A percentile compares a stretch with the other conserved stretches of the same genome.
Evolutionary conservation across 2,329 filamentous ascomycete species (phyloP).

Genomic region (Ophiobolus disseminans): DNA sequence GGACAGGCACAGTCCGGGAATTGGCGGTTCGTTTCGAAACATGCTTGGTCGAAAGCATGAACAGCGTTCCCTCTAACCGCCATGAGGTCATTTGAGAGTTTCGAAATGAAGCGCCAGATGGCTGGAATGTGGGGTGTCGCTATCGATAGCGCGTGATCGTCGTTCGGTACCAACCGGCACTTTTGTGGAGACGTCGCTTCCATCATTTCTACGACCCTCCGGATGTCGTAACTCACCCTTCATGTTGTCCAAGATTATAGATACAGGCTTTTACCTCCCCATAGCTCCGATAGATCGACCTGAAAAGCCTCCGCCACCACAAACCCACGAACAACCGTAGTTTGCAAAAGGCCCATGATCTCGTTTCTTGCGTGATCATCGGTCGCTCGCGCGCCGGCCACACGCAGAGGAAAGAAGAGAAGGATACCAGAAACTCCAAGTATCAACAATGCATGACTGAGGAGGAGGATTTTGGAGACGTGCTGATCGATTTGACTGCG

Average conservation of each 20-base stretch:
- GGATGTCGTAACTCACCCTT: background rate
- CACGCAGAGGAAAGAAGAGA: constrained; percentile 36
- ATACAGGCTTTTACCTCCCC: constrained; percentile 3
- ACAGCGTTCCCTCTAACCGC: background rate
- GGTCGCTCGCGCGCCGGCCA: constrained; percentile 31
- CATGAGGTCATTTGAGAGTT: constrained; percentile 5
- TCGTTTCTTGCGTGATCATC: constrained; percentile 9
- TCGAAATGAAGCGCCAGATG: constrained; percentile 11
- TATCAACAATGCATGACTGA: constrained; percentile 22
- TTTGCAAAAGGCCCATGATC: constrained; percentile 19
- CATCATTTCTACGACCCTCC: background rate
- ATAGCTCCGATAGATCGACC: constrained; percentile 20
- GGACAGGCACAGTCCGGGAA: background rate
- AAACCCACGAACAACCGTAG: constrained; percentile 22
- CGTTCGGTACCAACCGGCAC: too few species aligned
- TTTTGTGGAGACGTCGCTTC: too few species aligned
- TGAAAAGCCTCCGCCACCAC: constrained; percentile 25
- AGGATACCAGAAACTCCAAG: constrained; percentile 28
- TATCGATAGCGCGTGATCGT: too few species aligned
- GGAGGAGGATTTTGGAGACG: constrained; percentile 25
- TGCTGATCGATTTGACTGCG: constrained; percentile 20
- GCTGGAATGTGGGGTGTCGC: constrained; percentile 23
- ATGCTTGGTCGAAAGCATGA: constrained; percentile 3
- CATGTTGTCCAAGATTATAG: background rate
- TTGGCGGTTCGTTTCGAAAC: constrained; percentile 14